These are phyloP conservation scores for Agaricus blazei DNA, from an alignment of 768 basidiomycete species.

Conservation along the genomic window DNA sequence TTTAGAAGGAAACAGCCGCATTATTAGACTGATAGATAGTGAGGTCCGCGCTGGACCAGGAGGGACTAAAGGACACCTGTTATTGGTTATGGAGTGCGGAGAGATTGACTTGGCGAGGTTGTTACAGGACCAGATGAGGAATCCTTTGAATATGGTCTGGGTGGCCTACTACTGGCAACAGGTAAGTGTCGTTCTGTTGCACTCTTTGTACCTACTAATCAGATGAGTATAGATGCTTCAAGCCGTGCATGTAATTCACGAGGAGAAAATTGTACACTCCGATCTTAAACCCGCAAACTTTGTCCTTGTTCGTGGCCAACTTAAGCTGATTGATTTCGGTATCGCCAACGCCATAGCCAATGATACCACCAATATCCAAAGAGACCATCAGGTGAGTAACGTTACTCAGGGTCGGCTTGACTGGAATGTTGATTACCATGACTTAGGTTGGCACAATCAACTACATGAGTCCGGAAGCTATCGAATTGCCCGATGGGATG, in stretches of 20 bases:
- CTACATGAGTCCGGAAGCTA: slow-evolving; percentile 98
- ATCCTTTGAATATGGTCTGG: slow-evolving; percentile 89
- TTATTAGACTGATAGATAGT: slow-evolving; percentile 88
- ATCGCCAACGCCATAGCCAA: slow-evolving; percentile 99
- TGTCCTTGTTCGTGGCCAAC: slow-evolving; percentile 87
- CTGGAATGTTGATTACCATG: too few relatives aligned
- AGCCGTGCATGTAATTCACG: slow-evolving; percentile 97
- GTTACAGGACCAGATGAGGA: slow-evolving; percentile 77
- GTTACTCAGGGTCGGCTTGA: neutral
- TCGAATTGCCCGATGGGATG: slow-evolving; percentile 83
- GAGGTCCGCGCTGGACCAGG: slow-evolving; percentile 74
- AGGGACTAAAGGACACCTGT: slow-evolving; percentile 67
- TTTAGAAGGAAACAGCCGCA: slow-evolving; percentile 89
- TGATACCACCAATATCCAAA: slow-evolving; percentile 96
- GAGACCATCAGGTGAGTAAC: slow-evolving; percentile 82
- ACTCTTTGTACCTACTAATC: neutral
- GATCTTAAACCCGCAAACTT: slow-evolving; percentile 99
- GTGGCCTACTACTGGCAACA: slow-evolving; percentile 97
- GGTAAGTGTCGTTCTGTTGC: slow-evolving; percentile 36
- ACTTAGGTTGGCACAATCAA: slow-evolving; percentile 90
- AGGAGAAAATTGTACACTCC: slow-evolving; percentile 98
- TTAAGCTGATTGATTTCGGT: slow-evolving; percentile 99
- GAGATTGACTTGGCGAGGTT: slow-evolving; percentile 88
- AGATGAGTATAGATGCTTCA: slow-evolving; percentile 77
- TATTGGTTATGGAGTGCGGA: slow-evolving; percentile 95